These are phyloP conservation scores for Phialophora tarda DNA, from an alignment of 2,329 filamentous ascomycete species.

Conservation along the genomic window DNA sequence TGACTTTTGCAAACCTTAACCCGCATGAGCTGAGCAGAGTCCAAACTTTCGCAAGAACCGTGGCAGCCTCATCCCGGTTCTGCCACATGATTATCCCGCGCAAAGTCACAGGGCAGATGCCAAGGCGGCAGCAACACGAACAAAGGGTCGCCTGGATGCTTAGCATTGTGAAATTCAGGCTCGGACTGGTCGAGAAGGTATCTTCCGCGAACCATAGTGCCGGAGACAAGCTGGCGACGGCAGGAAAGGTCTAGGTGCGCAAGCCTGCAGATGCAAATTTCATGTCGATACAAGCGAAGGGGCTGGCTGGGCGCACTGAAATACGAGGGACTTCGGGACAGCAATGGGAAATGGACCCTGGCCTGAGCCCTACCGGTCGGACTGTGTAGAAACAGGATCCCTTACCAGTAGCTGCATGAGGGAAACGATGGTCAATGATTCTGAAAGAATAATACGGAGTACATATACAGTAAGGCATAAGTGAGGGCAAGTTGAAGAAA, in stretches of 20 bases:
- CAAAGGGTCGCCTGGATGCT: not conserved
- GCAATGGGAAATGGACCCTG: not conserved
- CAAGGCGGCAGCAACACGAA: not conserved
- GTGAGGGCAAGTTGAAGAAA: not conserved
- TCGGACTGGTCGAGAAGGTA: not conserved
- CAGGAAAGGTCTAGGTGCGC: not conserved
- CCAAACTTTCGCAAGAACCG: not conserved
- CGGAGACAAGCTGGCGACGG: not conserved
- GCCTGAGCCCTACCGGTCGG: not conserved
- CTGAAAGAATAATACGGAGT: no score
- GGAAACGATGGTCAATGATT: not conserved
- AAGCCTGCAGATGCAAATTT: not conserved
- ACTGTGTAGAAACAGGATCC: not conserved
- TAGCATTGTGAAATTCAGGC: not conserved
- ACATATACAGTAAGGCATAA: not conserved
- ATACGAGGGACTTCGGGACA: not conserved
- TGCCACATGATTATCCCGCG: not conserved
- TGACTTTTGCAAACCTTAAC: not conserved
- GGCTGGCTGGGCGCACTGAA: not conserved
- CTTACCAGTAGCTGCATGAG: not conserved
- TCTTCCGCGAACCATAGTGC: not conserved
- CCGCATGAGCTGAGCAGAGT: not conserved
- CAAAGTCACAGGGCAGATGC: not conserved
- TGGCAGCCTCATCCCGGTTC: not conserved
- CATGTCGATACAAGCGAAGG: constrained; percentile 5